phyloP scores from a whole-genome alignment of 2,329 filamentous ascomycete genomes.

The Colletotrichum paranaense region DNA sequence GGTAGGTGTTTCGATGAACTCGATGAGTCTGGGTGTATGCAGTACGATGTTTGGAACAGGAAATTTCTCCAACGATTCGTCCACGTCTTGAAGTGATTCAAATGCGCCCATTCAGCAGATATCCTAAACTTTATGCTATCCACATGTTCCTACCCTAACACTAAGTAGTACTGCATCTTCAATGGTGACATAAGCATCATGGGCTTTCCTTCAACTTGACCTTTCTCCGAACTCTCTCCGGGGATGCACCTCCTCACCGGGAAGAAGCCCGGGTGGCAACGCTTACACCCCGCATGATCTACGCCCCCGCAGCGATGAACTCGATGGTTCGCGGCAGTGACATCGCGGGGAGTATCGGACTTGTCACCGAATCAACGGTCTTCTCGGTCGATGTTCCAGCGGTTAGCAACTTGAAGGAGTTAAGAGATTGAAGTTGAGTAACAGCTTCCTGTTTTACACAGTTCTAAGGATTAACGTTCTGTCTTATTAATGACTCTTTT shows the following conservation, averaged over 20 bases:
- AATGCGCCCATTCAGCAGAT: background rate
- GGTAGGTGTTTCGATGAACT: background rate
- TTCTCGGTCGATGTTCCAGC: background rate
- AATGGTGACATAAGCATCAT: background rate
- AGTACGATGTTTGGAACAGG: background rate
- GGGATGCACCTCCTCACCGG: slow-evolving; percentile 8
- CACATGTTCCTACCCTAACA: background rate
- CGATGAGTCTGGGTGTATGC: no score
- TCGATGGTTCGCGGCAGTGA: background rate
- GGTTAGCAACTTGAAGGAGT: no score
- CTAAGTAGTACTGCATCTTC: no score
- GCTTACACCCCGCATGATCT: background rate
- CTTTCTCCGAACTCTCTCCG: background rate
- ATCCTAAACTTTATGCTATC: background rate
- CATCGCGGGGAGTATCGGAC: background rate
- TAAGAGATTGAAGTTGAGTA: no score
- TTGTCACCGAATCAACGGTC: background rate
- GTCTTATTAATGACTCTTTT: no score
- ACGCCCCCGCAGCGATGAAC: slow-evolving; percentile 4
- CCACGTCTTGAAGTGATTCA: background rate
- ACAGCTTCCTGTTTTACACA: no score
- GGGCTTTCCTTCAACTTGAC: background rate
- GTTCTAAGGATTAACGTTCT: no score
- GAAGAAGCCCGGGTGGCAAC: slow-evolving; percentile 21
- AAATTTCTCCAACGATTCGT: background rate